Evolutionary conservation across 2,329 filamentous ascomycete genomes (phyloP), one percentile per base, ranked within the genome.

Genomic region (Fusarium sp.): DNA sequence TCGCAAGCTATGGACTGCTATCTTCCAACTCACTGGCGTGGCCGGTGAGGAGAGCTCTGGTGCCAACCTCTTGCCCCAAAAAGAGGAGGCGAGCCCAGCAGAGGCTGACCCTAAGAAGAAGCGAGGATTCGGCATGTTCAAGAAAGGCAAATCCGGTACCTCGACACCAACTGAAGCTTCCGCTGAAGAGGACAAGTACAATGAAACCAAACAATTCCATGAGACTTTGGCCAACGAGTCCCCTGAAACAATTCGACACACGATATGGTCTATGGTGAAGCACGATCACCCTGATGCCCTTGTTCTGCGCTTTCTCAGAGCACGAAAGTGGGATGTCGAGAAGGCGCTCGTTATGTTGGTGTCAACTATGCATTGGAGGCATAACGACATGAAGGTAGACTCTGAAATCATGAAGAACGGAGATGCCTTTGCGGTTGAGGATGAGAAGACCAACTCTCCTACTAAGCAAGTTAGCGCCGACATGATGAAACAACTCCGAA

Each of bases 291-390:
- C 96, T 1, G 96, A 99, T 83, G 93, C 92, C 6, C 85, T 97
- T 24, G 84, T 96, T 22, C 84, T 98, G 65, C 91, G 95, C 47
- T 98, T 97, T 82, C 85, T 98, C 64, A 88, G 95, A 58, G 95
- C 95, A n/a, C 89, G 95, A 51, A 97, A 97, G 83, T 99, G 96
- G 96, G 94, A 99, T 80, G 91, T 98, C 24, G 92, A 98, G 58
- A 95, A 94, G 81, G 96, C 96, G 8, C 87, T 98, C 32, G 89
- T 98, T 75, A 99, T 99, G 96, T 85, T 98, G 82, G 89, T 99
- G 48, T 94, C 94, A 6, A 98, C 96, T 2, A 94, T 98, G 89
- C 93, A 94, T 81, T 99, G 96, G 96, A 91, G 96, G 74, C 85
- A 91, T 64, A 87, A 89, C 42, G 94, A 97, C 68, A 92, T 96